Conservation (phyloP, 768 basidiomycete genomes). For the Calocybe cyanea region DNA sequence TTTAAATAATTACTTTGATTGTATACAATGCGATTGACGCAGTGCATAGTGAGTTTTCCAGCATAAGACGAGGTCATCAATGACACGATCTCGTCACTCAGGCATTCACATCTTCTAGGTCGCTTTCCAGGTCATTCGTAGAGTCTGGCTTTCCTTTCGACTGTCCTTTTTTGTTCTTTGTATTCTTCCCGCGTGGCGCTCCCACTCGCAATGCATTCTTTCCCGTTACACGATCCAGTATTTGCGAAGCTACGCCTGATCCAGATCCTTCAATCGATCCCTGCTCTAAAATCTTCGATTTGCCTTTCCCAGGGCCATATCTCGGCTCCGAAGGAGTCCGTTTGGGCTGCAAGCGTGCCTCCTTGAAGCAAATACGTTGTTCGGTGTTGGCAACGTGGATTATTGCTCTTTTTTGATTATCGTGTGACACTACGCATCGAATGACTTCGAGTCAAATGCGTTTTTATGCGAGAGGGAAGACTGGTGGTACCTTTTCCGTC, state of each 20-base stretch:
- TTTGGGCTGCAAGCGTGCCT: slow-evolving; percentile 56
- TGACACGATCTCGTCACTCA: too few relatives aligned
- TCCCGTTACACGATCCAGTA: slow-evolving; percentile 26
- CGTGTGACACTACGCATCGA: slow-evolving; percentile 33
- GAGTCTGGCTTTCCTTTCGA: slow-evolving; percentile 1
- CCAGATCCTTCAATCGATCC: slow-evolving; percentile 3
- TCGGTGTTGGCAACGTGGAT: slow-evolving; percentile 58
- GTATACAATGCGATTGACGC: too few relatives aligned
- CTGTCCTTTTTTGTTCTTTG: slow-evolving; percentile 10
- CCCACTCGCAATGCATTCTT: slow-evolving; percentile 17
- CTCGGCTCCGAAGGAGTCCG: neutral
- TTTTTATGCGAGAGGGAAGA: too few relatives aligned
- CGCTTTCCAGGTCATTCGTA: too few relatives aligned
- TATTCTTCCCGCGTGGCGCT: slow-evolving; percentile 5
- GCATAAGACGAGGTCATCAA: too few relatives aligned
- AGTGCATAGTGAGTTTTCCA: too few relatives aligned
- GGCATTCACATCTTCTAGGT: too few relatives aligned
- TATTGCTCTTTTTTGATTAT: slow-evolving; percentile 48
- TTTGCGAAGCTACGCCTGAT: slow-evolving; percentile 5
- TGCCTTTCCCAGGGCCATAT: slow-evolving; percentile 12
- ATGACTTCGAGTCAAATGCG: neutral
- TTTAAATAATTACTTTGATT: neutral
- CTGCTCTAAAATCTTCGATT: slow-evolving; percentile 5
- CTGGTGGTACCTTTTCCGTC: slow-evolving; percentile 69
- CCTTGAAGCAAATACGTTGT: slow-evolving; percentile 69